Conservation (phyloP, 2,329 filamentous ascomycete genomes). For the Aureobasidium sp. region DNA sequence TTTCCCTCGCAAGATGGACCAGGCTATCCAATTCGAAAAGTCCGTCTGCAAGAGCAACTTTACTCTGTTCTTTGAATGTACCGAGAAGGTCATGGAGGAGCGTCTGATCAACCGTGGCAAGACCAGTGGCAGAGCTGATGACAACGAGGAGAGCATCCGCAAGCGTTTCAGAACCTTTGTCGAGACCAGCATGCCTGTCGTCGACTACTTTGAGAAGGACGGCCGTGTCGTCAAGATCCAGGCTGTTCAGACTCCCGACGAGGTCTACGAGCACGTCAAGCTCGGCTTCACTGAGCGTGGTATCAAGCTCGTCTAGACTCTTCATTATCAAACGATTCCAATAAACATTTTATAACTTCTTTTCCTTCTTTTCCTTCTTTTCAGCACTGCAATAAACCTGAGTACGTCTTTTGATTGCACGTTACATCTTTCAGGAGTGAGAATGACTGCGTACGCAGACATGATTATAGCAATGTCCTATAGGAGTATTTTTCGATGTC, state of each 20-base stretch:
- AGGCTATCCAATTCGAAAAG: conserved; percentile 88
- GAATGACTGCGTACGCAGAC: no score
- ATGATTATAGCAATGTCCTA: no score
- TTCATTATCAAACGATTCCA: not conserved
- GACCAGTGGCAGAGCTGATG: conserved; percentile 84
- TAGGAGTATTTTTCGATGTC: no score
- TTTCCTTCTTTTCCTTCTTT: no score
- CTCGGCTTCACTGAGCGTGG: conserved; percentile 38
- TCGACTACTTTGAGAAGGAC: conserved; percentile 70
- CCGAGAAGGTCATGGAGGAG: conserved; percentile 78
- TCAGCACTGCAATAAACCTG: no score
- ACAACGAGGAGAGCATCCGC: conserved; percentile 90
- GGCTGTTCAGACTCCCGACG: conserved; percentile 59
- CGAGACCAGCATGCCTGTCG: conserved; percentile 96
- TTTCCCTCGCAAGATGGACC: conserved; percentile 95
- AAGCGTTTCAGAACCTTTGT: conserved; percentile 93
- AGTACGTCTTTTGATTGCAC: no score
- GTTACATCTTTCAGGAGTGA: no score
- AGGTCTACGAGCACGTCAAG: conserved; percentile 50
- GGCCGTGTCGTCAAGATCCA: conserved; percentile 72
- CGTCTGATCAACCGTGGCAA: conserved; percentile 81
- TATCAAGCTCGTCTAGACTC: conserved; percentile 17
- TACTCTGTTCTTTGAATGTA: conserved; percentile 90
- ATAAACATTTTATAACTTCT: not conserved
- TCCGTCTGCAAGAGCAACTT: conserved; percentile 74